Conservation (phyloP, 495 filamentous ascomycete genomes). For the Talaromyces thailandensis region DNA sequence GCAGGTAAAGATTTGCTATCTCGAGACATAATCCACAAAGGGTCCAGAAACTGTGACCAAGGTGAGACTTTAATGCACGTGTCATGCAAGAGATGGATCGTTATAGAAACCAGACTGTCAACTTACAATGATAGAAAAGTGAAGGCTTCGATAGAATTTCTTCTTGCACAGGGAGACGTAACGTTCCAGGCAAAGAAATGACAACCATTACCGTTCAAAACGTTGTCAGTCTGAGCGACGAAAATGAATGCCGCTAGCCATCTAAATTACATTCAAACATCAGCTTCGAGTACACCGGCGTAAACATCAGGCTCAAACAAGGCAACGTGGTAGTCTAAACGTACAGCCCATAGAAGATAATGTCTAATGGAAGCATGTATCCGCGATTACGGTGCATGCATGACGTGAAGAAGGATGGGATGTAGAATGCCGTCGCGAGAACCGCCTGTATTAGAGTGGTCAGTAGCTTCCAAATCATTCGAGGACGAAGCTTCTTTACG, state of each 20-base stretch:
- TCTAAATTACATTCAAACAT: no score
- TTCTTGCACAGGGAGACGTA: not conserved
- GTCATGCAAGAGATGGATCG: no score
- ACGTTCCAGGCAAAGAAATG: not conserved
- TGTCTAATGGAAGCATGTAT: slow-evolving; percentile 13
- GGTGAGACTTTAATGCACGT: no score
- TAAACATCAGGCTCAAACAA: no score
- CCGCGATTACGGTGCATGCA: slow-evolving; percentile 10
- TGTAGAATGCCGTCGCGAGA: slow-evolving; percentile 11
- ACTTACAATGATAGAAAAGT: slow-evolving; percentile 8
- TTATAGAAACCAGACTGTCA: no score
- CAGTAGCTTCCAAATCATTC: no score
- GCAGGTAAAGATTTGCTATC: no score
- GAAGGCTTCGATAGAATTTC: slow-evolving; percentile 8
- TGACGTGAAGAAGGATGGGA: slow-evolving; percentile 10
- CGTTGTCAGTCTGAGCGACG: slow-evolving; percentile 8
- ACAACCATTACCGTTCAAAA: not conserved
- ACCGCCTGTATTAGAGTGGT: slow-evolving; percentile 8
- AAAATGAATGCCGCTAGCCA: slow-evolving; percentile 15
- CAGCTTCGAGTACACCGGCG: no score
- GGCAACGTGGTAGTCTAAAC: not conserved
- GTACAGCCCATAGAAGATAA: slow-evolving; percentile 12
- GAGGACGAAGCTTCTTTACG: no score
- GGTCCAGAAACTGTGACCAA: no score
- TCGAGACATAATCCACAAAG: no score